Evolutionary conservation across 345 rosid genomes (phyloP), one percentile per base, ranked within the genome.

Genomic region (Gossypium turneri): DNA sequence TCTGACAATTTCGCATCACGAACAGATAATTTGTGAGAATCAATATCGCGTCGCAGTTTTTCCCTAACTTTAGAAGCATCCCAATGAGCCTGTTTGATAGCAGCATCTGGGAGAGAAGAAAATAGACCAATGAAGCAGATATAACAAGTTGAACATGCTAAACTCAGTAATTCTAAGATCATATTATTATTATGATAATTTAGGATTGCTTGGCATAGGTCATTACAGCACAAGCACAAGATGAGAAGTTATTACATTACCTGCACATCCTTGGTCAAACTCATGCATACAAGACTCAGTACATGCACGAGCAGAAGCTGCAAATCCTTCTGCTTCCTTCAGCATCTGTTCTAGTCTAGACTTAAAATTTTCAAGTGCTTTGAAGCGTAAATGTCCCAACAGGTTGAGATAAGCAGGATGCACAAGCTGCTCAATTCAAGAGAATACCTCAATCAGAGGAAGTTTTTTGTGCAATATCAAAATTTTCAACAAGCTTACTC

Each of bases 221-320:
- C 44, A 68, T 50, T 27, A 51, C 1, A 22, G 17, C 19, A 69
- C 45, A 69, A 24, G 13, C 5, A 1, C 25, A 12, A 15, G 52
- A 67, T 8, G 9, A 24, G 19, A 63, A 20, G 55, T 51, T 34
- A 57, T 55, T 84, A 24, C 44, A 76, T 67, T 76, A 92, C 92
- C 97, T 85, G 82, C 72, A 77, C 86, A 88, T 77, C 86, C 90
- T 85, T 79, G 79, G 81, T 92, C 91, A 87, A 87, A 91, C 64
- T 88, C 88, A 34, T 70, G 80, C 82, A 89, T 79, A 80, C 86
- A 88, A 71, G 85, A 77, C 20, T 84, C 75, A 44, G 55, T 52
- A 74, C 87, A 85, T 69, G 73, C 67, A 76, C 74, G 83, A 71
- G 76, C 94, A 81, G 90, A 84, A 68, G 78, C 88, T 74, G 94